phyloP scores from a whole-genome alignment of 768 basidiomycete species.

The Hygrophoropsis aurantiaca region DNA sequence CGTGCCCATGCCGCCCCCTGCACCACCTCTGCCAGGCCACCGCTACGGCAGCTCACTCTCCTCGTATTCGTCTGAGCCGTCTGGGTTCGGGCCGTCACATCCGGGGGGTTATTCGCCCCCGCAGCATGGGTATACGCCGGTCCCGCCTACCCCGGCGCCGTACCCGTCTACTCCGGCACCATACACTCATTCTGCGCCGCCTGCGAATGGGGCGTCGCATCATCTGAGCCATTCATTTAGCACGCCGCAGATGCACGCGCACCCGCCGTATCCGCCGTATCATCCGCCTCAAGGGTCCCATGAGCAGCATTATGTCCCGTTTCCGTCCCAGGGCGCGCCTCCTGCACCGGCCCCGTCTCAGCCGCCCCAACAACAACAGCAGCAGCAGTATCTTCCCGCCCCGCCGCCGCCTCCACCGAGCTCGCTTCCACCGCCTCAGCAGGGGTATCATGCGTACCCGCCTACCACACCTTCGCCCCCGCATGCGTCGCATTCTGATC shows the following conservation, averaged over 20 bases:
- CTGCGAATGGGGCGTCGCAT: constrained; percentile 11
- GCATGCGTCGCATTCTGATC: no score
- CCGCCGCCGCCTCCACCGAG: constrained; percentile 16
- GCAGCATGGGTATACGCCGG: constrained; percentile 14
- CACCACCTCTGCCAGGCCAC: no score
- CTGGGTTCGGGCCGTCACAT: constrained; percentile 28
- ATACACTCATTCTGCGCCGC: constrained; percentile 9
- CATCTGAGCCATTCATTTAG: constrained; percentile 29
- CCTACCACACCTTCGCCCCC: constrained; percentile 25
- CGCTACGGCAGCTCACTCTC: no score
- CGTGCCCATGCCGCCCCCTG: constrained; percentile 47
- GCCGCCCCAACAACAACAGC: constrained; percentile 20
- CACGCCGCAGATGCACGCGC: constrained; percentile 23
- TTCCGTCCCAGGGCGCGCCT: constrained; percentile 27
- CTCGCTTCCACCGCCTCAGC: constrained; percentile 25
- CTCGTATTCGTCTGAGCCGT: constrained; percentile 34
- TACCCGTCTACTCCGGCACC: constrained; percentile 10
- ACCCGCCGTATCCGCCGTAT: constrained; percentile 14
- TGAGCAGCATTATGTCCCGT: constrained; percentile 18
- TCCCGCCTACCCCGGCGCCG: constrained; percentile 10
- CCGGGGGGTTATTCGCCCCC: constrained; percentile 17
- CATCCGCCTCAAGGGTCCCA: constrained; percentile 4
- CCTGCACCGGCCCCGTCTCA: no score
- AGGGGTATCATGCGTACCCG: constrained; percentile 17
- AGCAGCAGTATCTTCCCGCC: constrained; percentile 13